Conservation (phyloP, 2,329 filamentous ascomycete genomes). For the Epichloe sylvatica region DNA sequence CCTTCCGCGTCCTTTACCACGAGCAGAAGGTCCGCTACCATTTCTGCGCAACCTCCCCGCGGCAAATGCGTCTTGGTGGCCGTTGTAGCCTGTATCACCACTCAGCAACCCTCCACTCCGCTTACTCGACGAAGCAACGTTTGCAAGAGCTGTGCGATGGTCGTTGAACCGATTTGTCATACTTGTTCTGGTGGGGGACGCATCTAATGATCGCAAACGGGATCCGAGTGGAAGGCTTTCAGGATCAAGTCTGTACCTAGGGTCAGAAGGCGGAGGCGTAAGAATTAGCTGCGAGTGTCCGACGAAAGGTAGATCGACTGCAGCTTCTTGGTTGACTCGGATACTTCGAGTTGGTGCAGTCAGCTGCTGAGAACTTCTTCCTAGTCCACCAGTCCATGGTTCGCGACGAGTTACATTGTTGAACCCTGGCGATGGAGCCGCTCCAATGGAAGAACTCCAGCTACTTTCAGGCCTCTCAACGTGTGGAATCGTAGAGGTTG, state of each 20-base stretch:
- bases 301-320: background rate
- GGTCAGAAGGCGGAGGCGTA: slow-evolving; percentile 6
- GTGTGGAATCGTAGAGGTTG: background rate
- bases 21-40: background rate
- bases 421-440: background rate
- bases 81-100: background rate
- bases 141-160: background rate
- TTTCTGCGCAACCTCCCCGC: background rate
- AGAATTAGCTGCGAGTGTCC: background rate
- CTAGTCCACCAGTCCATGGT: background rate
- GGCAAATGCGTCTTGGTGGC: background rate
- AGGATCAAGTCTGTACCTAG: background rate
- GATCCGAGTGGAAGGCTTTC: background rate
- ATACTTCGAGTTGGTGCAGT: background rate
- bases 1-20: background rate
- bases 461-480: background rate
- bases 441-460: background rate
- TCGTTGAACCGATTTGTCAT: background rate
- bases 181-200: background rate
- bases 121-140: background rate
- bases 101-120: background rate
- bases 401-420: background rate
- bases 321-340: background rate
- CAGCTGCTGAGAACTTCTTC: background rate
- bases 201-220: background rate